Evolutionary conservation across 352 stramenopile species (phyloP), one percentile per base, ranked within the genome.

Genomic region (Pythium volutum): DNA sequence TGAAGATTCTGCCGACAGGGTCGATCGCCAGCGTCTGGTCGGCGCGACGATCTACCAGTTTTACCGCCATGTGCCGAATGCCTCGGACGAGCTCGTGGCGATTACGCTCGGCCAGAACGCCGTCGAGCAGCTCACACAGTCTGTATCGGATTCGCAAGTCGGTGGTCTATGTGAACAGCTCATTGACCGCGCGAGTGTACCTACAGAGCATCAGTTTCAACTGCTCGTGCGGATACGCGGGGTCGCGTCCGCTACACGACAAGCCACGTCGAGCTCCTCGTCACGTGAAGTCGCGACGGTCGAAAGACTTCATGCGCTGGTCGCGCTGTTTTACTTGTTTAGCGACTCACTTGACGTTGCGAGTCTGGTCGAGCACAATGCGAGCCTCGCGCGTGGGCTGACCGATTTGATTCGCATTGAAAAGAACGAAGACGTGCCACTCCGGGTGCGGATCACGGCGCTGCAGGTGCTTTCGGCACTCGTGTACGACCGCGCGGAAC

Each of bases 381-480:
- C 81, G 7, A 84, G 92, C 31, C 73, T 96, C 16, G 88, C 78
- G 15, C 80, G 83, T 12, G 70, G 71, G 8, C 64, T 96, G 22
- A 79, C 89, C 3, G 84, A 96, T 50, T 65, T 96, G 1, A 59
- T 93, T 66, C 84, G 84, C 11, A 75, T 91, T 7, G 87, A 96
- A 46, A 74, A 72, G 38, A 73, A 77, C 55, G 74, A 88, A 3
- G 79, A 73, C 1, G 73, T 92, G 6, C 76, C 84, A 8, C 59
- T 83, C 10, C 70, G 76, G 1, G 81, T 94, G 7, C 75, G 83
- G 20, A 64, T 93, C 5, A 70, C 73, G 0, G 78, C 83, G 2
- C 47, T 93, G 12, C 78, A 92, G 53, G 87, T 94, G 8, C 62
- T 96, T 22, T 85, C 83, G 3, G 87, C 84, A 10, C 64, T 96